Conservation (phyloP, 1,139 yeast genomes). For the Diutina pseudorugosa region DNA sequence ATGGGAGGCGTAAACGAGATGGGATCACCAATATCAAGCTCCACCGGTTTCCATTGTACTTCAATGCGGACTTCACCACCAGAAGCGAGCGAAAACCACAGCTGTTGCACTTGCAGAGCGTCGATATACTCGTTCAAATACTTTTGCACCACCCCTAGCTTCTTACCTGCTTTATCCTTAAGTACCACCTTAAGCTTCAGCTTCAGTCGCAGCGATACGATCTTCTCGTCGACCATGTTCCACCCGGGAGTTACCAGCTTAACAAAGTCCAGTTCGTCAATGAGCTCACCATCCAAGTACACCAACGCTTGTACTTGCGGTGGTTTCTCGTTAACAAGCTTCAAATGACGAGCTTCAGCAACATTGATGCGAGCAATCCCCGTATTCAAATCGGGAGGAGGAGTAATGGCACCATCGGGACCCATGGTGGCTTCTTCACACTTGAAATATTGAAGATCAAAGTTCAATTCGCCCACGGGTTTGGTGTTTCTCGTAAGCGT, state of each 20-base stretch:
- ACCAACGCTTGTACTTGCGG: conserved; percentile 64
- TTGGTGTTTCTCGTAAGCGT: conserved; percentile 69
- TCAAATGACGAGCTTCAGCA: conserved; percentile 40
- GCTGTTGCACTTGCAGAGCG: conserved; percentile 63
- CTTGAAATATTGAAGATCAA: conserved; percentile 67
- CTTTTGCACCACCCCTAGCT: conserved; percentile 51
- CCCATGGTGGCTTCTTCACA: conserved; percentile 62
- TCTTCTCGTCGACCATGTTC: conserved; percentile 54
- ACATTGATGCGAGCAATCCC: conserved; percentile 65
- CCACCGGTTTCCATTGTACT: conserved; percentile 82
- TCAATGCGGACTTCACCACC: conserved; percentile 66
- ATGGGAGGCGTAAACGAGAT: conserved; percentile 78
- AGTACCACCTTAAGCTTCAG: conserved; percentile 55
- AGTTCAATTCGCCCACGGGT: conserved; percentile 62
- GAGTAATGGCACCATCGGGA: conserved; percentile 76
- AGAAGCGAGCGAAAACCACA: conserved; percentile 57
- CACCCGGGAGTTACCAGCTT: conserved; percentile 59
- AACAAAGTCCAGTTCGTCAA: conserved; percentile 42
- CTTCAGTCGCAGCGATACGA: conserved; percentile 63
- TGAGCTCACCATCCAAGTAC: conserved; percentile 46
- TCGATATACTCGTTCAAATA: conserved; percentile 62
- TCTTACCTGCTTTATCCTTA: conserved; percentile 28
- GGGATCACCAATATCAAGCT: conserved; percentile 40
- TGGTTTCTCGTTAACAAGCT: conserved; percentile 26
- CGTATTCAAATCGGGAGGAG: conserved; percentile 87